Base-by-base conservation (phyloP, 2,329 filamentous ascomycete species). In the Ophiostoma piceae region DNA sequence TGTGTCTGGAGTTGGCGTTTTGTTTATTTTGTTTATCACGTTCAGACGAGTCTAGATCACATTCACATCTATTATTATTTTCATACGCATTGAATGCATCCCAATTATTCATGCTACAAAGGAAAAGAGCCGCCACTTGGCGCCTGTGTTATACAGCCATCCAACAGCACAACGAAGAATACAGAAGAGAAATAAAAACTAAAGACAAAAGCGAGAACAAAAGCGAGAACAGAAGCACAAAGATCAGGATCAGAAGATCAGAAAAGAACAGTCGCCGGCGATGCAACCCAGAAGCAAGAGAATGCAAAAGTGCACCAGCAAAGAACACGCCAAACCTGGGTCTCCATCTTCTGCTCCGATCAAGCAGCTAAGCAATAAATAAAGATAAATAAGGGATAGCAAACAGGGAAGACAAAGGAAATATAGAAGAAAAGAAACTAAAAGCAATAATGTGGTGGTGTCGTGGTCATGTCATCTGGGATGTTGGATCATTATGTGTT, bases 391-490 rank as follows among this genome's bases (percentile, higher is more conserved):
- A 35, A 35, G 35, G 35, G 26, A 29, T 43, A 54, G 62, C 35
- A 14, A 5, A 64, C 16, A 68, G 43, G 16, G 43, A 3, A 57
- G 22, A 57, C 51, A 57, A 57, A 57, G 51, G 51, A 57, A 57
- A 43, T 41, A 66, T 64, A 9, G 19, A 43, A 65, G 35, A 19
- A 54, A 67, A 29, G 14, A 69, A 73, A 69, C 69, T 69, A 67
- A 9, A 62, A 71, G 72, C 67, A 71, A 69, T 68, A 70, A 70
- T 70, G 43, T 68, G 37, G 65, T 57, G 51, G n/a, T 57, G 73
- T 72, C 73, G 70, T 74, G 62, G 69, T 71, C 74, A 72, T 73
- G 73, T 75, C 75, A 74, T 75, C 71, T 71, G 72, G 67, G 66
- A 73, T 73, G 71, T 39, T 39, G 65, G 66, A 70, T 75, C 74